Evolutionary conservation across 805 yeast species (phyloP).

Genomic region (Candida dendrica): DNA sequence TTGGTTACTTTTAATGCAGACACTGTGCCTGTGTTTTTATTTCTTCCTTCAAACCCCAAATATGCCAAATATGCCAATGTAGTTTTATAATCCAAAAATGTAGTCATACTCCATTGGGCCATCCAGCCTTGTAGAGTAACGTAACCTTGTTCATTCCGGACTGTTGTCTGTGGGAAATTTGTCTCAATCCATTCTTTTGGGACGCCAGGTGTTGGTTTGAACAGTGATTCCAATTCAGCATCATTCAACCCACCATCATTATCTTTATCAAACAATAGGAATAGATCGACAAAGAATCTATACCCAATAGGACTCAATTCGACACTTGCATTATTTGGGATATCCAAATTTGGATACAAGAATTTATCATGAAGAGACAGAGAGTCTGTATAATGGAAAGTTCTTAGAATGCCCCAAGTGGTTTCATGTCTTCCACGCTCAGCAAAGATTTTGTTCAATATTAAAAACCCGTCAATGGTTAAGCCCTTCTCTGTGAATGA

Average conservation of each 20-base stretch:
- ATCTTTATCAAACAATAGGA: conserved; percentile 82
- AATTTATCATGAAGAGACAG: conserved; percentile 75
- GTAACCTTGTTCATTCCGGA: conserved; percentile 81
- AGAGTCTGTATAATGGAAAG: conserved; percentile 89
- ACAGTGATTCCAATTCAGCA: conserved; percentile 58
- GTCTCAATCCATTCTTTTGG: conserved; percentile 83
- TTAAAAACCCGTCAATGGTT: conserved; percentile 66
- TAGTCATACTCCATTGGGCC: conserved; percentile 98
- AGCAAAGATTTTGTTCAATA: conserved; percentile 74
- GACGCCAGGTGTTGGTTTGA: conserved; percentile 88
- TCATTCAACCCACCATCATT: conserved; percentile 93
- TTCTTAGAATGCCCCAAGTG: conserved; percentile 87
- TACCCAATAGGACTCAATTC: conserved; percentile 92
- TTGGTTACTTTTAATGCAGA: conserved; percentile 74
- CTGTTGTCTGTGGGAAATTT: conserved; percentile 82
- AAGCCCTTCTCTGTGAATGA: conserved; percentile 44
- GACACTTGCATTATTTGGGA: conserved; percentile 68
- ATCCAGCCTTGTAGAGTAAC: conserved; percentile 97
- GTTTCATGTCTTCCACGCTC: conserved; percentile 95
- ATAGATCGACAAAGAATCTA: conserved; percentile 83
- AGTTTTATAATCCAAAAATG: conserved; percentile 74
- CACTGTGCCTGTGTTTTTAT: conserved; percentile 19
- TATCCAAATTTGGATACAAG: conserved; percentile 72
- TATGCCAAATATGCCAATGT: conserved; percentile 86
- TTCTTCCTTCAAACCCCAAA: conserved; percentile 69